These are phyloP conservation scores for Aurantiochytrium sp. DNA, from an alignment of 108 stramenopile genomes.

Conservation along the genomic window DNA sequence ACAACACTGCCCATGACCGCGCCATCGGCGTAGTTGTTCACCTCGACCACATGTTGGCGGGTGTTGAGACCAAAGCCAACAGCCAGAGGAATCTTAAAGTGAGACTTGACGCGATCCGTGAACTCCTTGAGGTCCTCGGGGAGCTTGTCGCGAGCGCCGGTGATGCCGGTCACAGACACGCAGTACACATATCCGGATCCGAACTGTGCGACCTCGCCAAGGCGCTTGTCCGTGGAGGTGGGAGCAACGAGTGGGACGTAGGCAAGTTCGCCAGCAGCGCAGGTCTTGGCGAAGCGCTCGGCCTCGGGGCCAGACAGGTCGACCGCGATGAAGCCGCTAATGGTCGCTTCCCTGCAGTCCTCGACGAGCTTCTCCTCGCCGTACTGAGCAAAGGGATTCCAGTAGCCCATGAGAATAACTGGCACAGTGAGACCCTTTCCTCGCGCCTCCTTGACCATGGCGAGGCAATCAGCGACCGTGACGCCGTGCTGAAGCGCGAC, in stretches of 20 bases:
- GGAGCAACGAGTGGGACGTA: conserved; percentile 92
- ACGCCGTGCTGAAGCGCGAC: conserved; percentile 81
- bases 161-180: conserved; percentile 91
- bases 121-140: conserved; percentile 80
- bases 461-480: conserved; percentile 68
- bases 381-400: conserved; percentile 90
- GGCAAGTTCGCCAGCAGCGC: conserved; percentile 69
- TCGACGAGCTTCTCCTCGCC: conserved; percentile 77
- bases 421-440: conserved; percentile 84
- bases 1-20: conserved; percentile 94
- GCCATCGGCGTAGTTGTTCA: conserved; percentile 83
- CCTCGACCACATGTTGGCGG: conserved; percentile 75
- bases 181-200: conserved; percentile 82
- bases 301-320: conserved; percentile 93
- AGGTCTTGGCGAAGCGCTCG: conserved; percentile 39
- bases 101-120: conserved; percentile 68
- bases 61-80: conserved; percentile 93
- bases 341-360: conserved; percentile 63
- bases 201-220: conserved; percentile 61
- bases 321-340: conserved; percentile 94
- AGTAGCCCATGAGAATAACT: conserved; percentile 97
- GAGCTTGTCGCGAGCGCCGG: conserved; percentile 70
- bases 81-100: conserved; percentile 68
- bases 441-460: conserved; percentile 73
- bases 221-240: conserved; percentile 85